Evolutionary conservation across 2,329 filamentous ascomycete species (phyloP).

Genomic region (Fusarium longipes): DNA sequence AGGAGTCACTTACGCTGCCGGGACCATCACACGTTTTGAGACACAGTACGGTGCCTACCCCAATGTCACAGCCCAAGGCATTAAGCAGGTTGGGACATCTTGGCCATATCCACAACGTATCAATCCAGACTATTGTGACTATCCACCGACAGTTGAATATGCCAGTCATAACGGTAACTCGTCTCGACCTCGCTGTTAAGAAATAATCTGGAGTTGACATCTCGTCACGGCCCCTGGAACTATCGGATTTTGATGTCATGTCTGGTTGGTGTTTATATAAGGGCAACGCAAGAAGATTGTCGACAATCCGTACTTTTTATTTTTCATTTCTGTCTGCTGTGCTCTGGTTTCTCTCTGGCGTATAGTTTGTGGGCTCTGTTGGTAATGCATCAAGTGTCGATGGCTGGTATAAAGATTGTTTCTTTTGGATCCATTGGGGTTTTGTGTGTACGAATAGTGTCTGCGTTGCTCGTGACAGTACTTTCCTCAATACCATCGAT

Average conservation of each 20-base stretch:
- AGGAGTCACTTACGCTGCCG: background rate
- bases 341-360: background rate
- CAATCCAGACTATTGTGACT: background rate
- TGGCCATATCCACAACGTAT: background rate
- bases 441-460: background rate
- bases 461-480: background rate
- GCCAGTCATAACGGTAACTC: background rate
- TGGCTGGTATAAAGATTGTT: background rate
- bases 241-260: background rate
- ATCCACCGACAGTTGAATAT: background rate
- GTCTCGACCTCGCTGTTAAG: background rate
- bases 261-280: background rate
- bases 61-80: background rate
- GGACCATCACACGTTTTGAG: constrained; percentile 11
- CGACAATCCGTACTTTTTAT: background rate
- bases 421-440: background rate
- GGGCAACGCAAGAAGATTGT: no score
- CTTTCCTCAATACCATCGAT: background rate
- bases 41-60: background rate
- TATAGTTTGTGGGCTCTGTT: background rate
- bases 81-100: background rate
- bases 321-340: background rate
- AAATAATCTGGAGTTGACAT: background rate
- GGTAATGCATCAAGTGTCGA: background rate
- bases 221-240: background rate